phyloP scores from a whole-genome alignment of 345 rosid genomes.

The Microthlaspi erraticum region DNA sequence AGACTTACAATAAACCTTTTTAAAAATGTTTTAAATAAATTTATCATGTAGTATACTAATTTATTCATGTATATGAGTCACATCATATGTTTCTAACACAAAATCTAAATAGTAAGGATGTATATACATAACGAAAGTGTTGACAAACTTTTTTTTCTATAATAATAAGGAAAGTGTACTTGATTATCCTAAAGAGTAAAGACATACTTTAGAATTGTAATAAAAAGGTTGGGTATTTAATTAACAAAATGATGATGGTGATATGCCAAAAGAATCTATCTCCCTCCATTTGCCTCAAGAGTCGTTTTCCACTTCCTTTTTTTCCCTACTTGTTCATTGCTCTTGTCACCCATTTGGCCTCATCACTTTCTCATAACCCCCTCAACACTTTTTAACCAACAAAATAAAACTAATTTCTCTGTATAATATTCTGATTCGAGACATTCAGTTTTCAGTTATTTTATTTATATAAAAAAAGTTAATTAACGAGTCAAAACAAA shows the following conservation, averaged over 20 bases:
- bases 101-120: slow-evolving; percentile 7
- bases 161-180: slow-evolving; percentile 21
- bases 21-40: background rate
- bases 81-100: slow-evolving; percentile 11
- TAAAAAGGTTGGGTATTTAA: slow-evolving; percentile 19
- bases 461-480: background rate
- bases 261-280: slow-evolving; percentile 42
- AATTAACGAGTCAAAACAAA: slow-evolving; percentile 10
- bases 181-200: slow-evolving; percentile 36
- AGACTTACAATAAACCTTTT: no score
- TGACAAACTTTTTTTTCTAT: slow-evolving; percentile 15
- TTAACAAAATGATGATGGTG: slow-evolving; percentile 9
- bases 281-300: slow-evolving; percentile 40
- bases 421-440: background rate
- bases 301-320: slow-evolving; percentile 34
- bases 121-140: slow-evolving; percentile 2
- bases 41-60: background rate
- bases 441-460: background rate
- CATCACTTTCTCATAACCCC: slow-evolving; percentile 23
- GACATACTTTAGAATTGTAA: slow-evolving; percentile 14
- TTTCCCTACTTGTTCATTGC: slow-evolving; percentile 36
- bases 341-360: slow-evolving; percentile 40
- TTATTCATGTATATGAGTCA: slow-evolving; percentile 20
- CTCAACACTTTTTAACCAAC: background rate
- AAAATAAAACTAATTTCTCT: background rate